Base-by-base conservation (phyloP, 805 yeast species). In the Lipomyces kockii region DNA sequence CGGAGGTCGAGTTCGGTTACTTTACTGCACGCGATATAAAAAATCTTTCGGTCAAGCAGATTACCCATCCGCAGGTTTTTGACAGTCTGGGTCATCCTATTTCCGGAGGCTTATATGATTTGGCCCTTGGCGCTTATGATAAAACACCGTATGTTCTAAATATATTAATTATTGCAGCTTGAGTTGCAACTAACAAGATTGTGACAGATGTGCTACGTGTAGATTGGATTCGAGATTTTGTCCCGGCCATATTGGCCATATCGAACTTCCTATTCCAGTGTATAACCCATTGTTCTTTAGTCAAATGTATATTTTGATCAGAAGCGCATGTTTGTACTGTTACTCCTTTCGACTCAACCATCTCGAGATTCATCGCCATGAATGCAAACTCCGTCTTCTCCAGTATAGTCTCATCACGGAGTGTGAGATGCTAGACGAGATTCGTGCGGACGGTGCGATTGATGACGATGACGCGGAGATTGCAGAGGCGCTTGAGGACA, bases 221-320 rank as follows among this genome's bases (percentile, higher is more conserved):
- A 97, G 98, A 22, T 83, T 94, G 70, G 97, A 93, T 77, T 98
- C 94, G 73, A 87, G 89, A 76, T 88, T 86, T 74, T 95, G 99
- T 82, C 98, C 98, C 3, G 99, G 99, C 58, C 99, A 95, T 79
- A 92, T 92, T 79, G 99, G 99, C 69, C 99, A 95, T 79, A 92
- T 95, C 71, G 98, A 94, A 78, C 84, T 95, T 71, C 99, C 99
- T 5, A 89, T 92, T 54, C 97, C 98, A 3, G 96, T 91, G 56
- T 95, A 92, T 83, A 94, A 92, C 77, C 98, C 99, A 22, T 80
- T 95, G 73, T 95, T 96, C 76, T 95, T 96, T 86, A 86, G 87
- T 76, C 98, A 94, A 80, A 82, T 95, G 83, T 95, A 89, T 82
- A 85, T 91, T 68, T 87, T 89, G 74, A 83, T 96, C 76, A 85